Conservation (phyloP, 1,284 basidiomycete species). For the Ceratobasidium sp. region DNA sequence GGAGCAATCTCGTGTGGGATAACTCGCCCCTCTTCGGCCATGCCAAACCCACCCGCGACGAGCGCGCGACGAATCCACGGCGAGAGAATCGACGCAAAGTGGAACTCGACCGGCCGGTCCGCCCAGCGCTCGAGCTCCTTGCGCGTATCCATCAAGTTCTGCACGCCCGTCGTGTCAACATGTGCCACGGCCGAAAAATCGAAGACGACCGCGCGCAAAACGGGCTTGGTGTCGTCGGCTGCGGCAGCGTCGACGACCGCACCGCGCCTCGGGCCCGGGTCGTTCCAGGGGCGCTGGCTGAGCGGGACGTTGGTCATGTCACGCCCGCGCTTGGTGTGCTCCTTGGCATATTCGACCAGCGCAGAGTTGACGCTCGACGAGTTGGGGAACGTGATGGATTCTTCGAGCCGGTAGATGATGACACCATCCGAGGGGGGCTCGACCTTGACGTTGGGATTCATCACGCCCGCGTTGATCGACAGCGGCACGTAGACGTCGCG, state of each 20-base stretch:
- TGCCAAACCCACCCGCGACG: slow-evolving; percentile 86
- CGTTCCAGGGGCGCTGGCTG: slow-evolving; percentile 93
- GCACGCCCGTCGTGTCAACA: slow-evolving; percentile 87
- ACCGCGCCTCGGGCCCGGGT: slow-evolving; percentile 60
- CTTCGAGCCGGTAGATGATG: slow-evolving; percentile 91
- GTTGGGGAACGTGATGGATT: slow-evolving; percentile 95
- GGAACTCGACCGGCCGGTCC: slow-evolving; percentile 83
- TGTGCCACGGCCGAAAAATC: slow-evolving; percentile 88
- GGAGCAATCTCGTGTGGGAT: slow-evolving; percentile 72
- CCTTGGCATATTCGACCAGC: slow-evolving; percentile 83
- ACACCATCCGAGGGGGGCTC: slow-evolving; percentile 84
- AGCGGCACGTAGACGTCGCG: slow-evolving; percentile 85
- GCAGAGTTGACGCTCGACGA: slow-evolving; percentile 77
- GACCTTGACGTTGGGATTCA: slow-evolving; percentile 76
- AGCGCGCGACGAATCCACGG: slow-evolving; percentile 94
- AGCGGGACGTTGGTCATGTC: slow-evolving; percentile 69
- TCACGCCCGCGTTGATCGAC: slow-evolving; percentile 62
- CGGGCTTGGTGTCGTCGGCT: slow-evolving; percentile 67
- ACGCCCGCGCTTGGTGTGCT: slow-evolving; percentile 74
- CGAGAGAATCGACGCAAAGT: slow-evolving; percentile 86
- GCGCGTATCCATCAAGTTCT: slow-evolving; percentile 88
- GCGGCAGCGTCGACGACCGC: slow-evolving; percentile 56
- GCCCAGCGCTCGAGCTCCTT: slow-evolving; percentile 88
- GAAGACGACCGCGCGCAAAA: slow-evolving; percentile 84
- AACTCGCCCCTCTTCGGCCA: slow-evolving; percentile 56